Percentiles rank a stretch among this genome's conserved stretches.
Conservation (phyloP, 345 rosid genomes). For the Eucalyptus regnans region DNA sequence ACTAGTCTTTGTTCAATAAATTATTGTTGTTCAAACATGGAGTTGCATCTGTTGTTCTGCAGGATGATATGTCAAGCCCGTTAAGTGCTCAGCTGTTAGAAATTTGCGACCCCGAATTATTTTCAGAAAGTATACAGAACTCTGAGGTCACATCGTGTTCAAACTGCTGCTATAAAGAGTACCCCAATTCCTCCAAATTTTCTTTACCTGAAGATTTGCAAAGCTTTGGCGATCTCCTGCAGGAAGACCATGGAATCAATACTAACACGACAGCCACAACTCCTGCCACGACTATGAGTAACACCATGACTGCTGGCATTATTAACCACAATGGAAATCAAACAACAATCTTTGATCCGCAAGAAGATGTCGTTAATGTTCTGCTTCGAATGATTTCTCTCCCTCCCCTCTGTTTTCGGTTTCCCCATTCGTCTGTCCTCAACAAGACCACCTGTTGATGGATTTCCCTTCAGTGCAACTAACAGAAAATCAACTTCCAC, state of each 20-base stretch:
- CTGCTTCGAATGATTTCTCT: constrained; percentile 76
- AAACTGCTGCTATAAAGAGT: constrained; percentile 49
- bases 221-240: constrained; percentile 1
- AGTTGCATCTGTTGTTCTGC: not conserved
- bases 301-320: not conserved
- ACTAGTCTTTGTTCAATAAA: not conserved
- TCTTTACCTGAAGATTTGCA: constrained; percentile 12
- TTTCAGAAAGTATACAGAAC: constrained; percentile 54
- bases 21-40: not conserved
- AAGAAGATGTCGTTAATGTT: constrained; percentile 61
- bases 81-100: constrained; percentile 54
- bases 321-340: constrained; percentile 17
- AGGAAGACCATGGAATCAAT: constrained; percentile 9
- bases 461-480: constrained; percentile 38
- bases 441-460: constrained; percentile 28
- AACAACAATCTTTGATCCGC: constrained; percentile 43
- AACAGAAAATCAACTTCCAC: constrained; percentile 16
- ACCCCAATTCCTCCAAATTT: constrained; percentile 19
- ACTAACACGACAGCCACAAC: constrained; percentile 6
- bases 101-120: constrained; percentile 48
- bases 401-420: constrained; percentile 43
- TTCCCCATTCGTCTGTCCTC: constrained; percentile 24
- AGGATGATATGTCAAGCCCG: constrained; percentile 82
- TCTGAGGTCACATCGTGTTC: constrained; percentile 56
- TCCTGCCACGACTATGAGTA: not conserved